A percentile compares a stretch with the other conserved stretches of the same genome.
These are phyloP conservation scores for Carex cristatella DNA, from an alignment of 176 grass and related monocot genomes.

Conservation along the genomic window DNA sequence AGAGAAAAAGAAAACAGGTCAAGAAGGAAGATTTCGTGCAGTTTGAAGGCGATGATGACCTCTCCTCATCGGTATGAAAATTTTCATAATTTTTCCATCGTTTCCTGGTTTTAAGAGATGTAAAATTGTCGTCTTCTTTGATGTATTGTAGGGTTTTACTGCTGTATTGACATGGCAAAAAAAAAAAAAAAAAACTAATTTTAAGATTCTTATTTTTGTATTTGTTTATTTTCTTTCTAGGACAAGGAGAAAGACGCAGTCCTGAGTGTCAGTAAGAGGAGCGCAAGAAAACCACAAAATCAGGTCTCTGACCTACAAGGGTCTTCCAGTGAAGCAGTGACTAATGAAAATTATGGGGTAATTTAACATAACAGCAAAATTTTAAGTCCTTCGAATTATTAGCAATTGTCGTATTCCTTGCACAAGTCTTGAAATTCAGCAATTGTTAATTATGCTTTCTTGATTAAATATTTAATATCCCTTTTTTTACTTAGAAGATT, in stretches of 20 bases:
- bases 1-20: background rate
- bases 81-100: background rate
- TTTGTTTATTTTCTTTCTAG: conserved; percentile 1
- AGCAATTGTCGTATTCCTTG: background rate
- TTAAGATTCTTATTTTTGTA: background rate
- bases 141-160: background rate
- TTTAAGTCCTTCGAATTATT: background rate
- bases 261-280: background rate
- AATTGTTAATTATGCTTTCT: background rate
- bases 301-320: background rate
- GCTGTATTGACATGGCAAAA: background rate
- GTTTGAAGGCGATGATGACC: background rate
- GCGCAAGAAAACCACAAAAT: background rate
- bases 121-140: background rate
- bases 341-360: background rate
- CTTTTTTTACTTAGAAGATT: background rate
- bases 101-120: background rate
- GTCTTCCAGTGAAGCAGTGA: background rate
- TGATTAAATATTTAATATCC: background rate
- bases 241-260: background rate
- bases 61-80: background rate
- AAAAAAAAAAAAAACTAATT: background rate
- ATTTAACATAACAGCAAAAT: background rate
- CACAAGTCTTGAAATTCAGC: background rate
- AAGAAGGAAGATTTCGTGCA: background rate